A percentile compares a stretch with the other conserved stretches of the same genome.
These are phyloP conservation scores for Blastomyces silverae DNA, from an alignment of 2,329 filamentous ascomycete species.

Conservation along the genomic window DNA sequence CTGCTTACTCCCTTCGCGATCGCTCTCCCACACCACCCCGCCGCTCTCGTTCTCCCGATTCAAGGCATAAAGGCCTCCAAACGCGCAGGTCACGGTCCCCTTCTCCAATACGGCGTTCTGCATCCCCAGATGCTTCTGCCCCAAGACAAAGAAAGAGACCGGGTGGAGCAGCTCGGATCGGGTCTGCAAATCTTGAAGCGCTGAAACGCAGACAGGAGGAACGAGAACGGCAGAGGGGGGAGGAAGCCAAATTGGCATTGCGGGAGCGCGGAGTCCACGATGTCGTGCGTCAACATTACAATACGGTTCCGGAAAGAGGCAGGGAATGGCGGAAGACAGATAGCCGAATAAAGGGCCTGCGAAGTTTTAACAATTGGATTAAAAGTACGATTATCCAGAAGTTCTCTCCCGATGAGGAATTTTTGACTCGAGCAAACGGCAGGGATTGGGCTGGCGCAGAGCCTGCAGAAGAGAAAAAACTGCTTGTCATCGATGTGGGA, in stretches of 20 bases:
- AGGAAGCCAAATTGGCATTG: slow-evolving; percentile 33
- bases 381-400: slow-evolving; percentile 97
- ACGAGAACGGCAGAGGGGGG: slow-evolving; percentile 37
- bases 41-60: slow-evolving; percentile 23
- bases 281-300: slow-evolving; percentile 89
- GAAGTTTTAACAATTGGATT: slow-evolving; percentile 98
- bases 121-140: slow-evolving; percentile 37
- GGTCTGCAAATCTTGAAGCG: slow-evolving; percentile 34
- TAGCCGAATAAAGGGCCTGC: slow-evolving; percentile 87
- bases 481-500: slow-evolving; percentile 86
- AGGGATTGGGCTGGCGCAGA: slow-evolving; percentile 39
- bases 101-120: slow-evolving; percentile 37
- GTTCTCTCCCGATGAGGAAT: slow-evolving; percentile 76
- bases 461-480: slow-evolving; percentile 44
- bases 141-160: slow-evolving; percentile 42
- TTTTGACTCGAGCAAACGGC: slow-evolving; percentile 48
- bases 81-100: slow-evolving; percentile 31
- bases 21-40: slow-evolving; percentile 25
- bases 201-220: slow-evolving; percentile 41
- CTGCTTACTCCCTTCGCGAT: slow-evolving; percentile 38
- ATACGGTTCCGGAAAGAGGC: slow-evolving; percentile 85
- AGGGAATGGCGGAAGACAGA: slow-evolving; percentile 92
- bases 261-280: slow-evolving; percentile 62
- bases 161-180: slow-evolving; percentile 41
- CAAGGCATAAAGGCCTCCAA: slow-evolving; percentile 26